These are phyloP conservation scores for Eimeria praecox DNA, from an alignment of 169 alveolate species.

Conservation along the genomic window DNA sequence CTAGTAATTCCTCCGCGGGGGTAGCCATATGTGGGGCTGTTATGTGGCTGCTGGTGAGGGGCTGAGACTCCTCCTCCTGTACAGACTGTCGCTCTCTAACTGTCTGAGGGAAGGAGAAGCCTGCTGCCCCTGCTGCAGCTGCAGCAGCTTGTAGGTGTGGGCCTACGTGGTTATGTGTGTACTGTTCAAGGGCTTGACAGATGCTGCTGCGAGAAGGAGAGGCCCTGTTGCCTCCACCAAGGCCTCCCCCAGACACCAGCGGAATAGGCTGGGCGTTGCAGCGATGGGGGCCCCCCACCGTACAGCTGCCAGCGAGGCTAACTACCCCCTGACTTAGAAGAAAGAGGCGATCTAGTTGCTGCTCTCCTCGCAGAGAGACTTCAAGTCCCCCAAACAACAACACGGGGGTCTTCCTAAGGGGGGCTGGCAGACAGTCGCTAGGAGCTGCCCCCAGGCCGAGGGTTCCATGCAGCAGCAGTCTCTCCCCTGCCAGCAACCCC, in stretches of 20 bases:
- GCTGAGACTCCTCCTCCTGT: not conserved
- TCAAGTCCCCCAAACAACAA: constrained; percentile 49
- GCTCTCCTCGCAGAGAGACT: constrained; percentile 54
- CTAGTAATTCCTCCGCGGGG: not conserved
- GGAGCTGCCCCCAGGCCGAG: constrained; percentile 21
- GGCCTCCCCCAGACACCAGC: not conserved
- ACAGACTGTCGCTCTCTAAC: not conserved
- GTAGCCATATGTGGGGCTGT: not conserved
- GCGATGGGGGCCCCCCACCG: constrained; percentile 63
- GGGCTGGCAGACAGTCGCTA: constrained; percentile 53
- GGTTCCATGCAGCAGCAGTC: constrained; percentile 29
- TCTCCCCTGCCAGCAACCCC: constrained; percentile 52
- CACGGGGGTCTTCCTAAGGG: constrained; percentile 1
- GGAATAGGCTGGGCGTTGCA: constrained; percentile 41
- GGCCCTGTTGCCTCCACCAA: not conserved
- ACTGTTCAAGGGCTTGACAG: constrained; percentile 3
- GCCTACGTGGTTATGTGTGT: constrained; percentile 1
- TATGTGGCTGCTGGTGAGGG: not conserved
- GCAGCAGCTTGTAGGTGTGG: constrained; percentile 28
- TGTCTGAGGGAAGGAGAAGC: not conserved
- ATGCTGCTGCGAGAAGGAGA: not conserved
- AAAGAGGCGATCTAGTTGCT: constrained; percentile 43
- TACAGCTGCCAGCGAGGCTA: constrained; percentile 50
- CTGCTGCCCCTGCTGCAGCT: not conserved
- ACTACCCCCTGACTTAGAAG: constrained; percentile 39